Conservation (phyloP, 1,139 yeast genomes). For the Diutina sp. region DNA sequence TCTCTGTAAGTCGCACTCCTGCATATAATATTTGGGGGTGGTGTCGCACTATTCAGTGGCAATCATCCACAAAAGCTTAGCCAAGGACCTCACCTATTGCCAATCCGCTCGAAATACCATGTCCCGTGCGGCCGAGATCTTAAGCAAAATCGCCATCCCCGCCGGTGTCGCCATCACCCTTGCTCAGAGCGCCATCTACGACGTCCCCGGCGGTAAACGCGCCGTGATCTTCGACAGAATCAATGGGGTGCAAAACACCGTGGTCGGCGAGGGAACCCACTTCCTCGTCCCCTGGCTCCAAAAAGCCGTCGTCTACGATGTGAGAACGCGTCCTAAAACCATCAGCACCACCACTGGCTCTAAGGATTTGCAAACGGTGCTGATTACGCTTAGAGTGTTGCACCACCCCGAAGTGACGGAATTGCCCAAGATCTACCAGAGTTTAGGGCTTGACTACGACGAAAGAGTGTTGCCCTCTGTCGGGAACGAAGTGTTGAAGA, state of each 20-base stretch:
- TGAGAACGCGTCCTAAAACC: constrained; percentile 82
- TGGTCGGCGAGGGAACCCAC: constrained; percentile 95
- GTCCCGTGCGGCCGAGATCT: constrained; percentile 23
- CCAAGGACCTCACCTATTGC: neutral
- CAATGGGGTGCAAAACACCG: constrained; percentile 74
- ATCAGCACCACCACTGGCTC: constrained; percentile 95
- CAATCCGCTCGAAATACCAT: constrained; percentile 1
- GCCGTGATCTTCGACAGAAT: constrained; percentile 93
- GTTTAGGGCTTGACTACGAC: constrained; percentile 88
- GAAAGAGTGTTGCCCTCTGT: constrained; percentile 95
- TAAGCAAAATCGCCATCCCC: constrained; percentile 50
- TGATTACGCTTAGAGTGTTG: constrained; percentile 82
- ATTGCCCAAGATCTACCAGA: constrained; percentile 80
- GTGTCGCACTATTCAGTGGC: neutral
- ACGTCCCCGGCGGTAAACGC: constrained; percentile 90
- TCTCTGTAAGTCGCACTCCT: neutral
- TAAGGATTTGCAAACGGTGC: constrained; percentile 92
- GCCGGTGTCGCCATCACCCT: constrained; percentile 55
- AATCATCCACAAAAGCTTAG: neutral
- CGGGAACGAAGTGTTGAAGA: constrained; percentile 90
- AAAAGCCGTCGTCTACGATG: constrained; percentile 80
- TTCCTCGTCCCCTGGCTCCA: constrained; percentile 95
- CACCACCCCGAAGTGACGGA: constrained; percentile 85
- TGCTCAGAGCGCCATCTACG: constrained; percentile 70
- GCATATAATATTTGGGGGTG: neutral